phyloP scores from a whole-genome alignment of 352 stramenopile species.

The Phytophthora ramorum region DNA sequence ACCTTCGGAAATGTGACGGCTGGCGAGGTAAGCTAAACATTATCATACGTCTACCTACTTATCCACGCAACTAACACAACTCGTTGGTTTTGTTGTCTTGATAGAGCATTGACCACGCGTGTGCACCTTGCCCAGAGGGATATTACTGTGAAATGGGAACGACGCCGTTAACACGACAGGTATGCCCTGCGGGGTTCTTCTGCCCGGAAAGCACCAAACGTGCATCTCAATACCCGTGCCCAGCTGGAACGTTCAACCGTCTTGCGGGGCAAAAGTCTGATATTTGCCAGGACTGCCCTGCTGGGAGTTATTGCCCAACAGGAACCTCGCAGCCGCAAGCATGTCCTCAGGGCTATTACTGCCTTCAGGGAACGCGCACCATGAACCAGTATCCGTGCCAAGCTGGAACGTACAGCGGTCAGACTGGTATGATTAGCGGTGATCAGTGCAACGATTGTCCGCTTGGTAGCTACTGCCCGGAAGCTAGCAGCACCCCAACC shows the following conservation, averaged over 20 bases:
- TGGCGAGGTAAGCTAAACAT: conserved; percentile 55
- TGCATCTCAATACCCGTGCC: conserved; percentile 81
- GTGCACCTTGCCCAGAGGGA: conserved; percentile 71
- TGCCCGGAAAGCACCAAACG: conserved; percentile 77
- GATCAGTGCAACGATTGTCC: conserved; percentile 67
- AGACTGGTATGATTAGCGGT: conserved; percentile 54
- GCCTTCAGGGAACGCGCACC: conserved; percentile 66
- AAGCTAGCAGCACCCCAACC: conserved; percentile 73
- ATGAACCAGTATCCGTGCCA: conserved; percentile 86
- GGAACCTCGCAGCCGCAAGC: conserved; percentile 48
- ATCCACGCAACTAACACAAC: not conserved
- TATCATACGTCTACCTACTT: not conserved
- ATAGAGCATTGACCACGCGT: conserved; percentile 84
- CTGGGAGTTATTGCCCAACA: conserved; percentile 71
- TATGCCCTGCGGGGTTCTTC: conserved; percentile 71
- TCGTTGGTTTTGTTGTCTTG: conserved; percentile 2
- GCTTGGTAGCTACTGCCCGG: conserved; percentile 85
- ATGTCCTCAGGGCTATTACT: conserved; percentile 89
- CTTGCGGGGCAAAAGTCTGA: conserved; percentile 53
- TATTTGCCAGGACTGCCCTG: conserved; percentile 65
- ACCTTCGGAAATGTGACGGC: conserved; percentile 88
- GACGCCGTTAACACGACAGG: conserved; percentile 66
- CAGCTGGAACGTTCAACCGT: conserved; percentile 84
- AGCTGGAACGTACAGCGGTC: conserved; percentile 83
- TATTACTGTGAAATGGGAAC: conserved; percentile 85